Evolutionary conservation across 2,329 filamentous ascomycete species (phyloP), one percentile per base, ranked within the genome.

Genomic region (Talaromyces sp.): DNA sequence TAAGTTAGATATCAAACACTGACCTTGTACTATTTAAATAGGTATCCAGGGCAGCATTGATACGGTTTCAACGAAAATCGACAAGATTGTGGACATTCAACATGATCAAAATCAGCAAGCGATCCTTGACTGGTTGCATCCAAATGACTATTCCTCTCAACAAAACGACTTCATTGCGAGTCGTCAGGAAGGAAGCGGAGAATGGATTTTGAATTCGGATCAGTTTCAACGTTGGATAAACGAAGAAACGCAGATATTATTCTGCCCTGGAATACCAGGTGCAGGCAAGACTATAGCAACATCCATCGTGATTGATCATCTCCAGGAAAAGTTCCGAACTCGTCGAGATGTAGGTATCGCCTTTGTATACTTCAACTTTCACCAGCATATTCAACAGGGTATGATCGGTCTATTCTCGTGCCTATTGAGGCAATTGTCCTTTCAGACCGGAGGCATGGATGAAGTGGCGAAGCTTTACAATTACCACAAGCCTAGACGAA

Each of bases 261-360:
- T 56, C 64, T 81, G 8, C 81, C 72, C 72, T 60, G 78, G 78
- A 11, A 75, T 76, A 62, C 75, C 79, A 22, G 79, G 78, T 1
- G 77, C 74, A 64, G 79, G 78, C 22, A 81, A 81, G 67, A 78
- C 77, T 0, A 74, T 81, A 0, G 66, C 80, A 13, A 76, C 73
- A 60, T 79, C 73, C 11, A 79, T 76, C 2, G 70, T 74, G 10
- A 77, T 80, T 61, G 73, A 77, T 47, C 62, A 74, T 43, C 61
- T 72, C 3, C 67, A 61, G 13, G 27, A 31, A 43, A 60, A 33
- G 19, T 43, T 39, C 52, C 31, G 31, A 11, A 22, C 31, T 5
- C 13, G 45, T 19, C 7, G 13, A 27, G 24, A 39, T 39, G 37
- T 60, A 16, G 62, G 62, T 52, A 64, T 64, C 35, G 43, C 54